phyloP scores from a whole-genome alignment of 495 filamentous ascomycete species.

The Neurospora tetrasperma region DNA sequence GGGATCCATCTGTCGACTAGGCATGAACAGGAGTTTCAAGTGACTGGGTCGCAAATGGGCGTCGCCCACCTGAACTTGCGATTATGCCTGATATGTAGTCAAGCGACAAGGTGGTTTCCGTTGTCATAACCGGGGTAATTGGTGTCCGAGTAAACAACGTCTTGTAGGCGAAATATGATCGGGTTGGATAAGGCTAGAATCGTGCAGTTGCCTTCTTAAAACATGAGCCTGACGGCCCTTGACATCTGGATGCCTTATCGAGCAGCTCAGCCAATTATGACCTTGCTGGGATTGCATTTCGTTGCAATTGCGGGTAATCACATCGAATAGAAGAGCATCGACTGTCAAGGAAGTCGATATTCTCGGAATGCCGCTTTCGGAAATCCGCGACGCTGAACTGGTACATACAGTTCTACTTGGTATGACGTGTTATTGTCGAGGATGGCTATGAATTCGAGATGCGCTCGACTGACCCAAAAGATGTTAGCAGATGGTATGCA shows the following conservation, averaged over 20 bases:
- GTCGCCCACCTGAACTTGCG: background rate
- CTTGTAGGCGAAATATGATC: background rate
- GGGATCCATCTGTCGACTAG: background rate
- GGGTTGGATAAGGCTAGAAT: too few species aligned
- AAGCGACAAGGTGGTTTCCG: background rate
- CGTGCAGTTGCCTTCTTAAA: background rate
- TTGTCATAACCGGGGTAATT: background rate
- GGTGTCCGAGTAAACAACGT: background rate
- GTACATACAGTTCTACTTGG: background rate
- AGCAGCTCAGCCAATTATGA: background rate
- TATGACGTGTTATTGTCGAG: background rate
- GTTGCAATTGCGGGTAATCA: background rate
- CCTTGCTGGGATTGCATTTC: background rate
- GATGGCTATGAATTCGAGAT: background rate
- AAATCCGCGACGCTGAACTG: background rate
- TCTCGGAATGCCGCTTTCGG: background rate
- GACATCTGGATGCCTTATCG: background rate
- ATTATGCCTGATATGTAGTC: background rate
- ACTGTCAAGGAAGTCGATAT: background rate
- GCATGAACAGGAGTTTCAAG: background rate
- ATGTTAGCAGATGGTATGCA: background rate
- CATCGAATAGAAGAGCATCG: background rate
- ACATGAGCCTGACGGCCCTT: background rate
- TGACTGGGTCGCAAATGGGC: background rate
- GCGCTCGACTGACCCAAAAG: background rate